Evolutionary conservation across 2,329 filamentous ascomycete species (phyloP).

Genomic region (Botrytis cinerea): DNA sequence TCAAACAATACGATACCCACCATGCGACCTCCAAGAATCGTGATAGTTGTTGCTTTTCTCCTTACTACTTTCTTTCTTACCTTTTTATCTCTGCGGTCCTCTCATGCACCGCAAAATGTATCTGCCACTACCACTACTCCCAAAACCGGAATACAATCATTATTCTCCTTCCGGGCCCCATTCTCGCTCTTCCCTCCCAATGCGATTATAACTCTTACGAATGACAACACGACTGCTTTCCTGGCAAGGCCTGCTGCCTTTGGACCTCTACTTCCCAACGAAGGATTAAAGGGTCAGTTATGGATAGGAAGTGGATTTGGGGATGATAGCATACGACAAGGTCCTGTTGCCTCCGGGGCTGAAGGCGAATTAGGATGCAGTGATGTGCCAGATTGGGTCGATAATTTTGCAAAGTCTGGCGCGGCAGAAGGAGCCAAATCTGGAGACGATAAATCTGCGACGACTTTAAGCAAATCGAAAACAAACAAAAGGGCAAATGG

Average conservation of each 20-base stretch:
- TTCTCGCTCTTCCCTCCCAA: slow-evolving; percentile 93
- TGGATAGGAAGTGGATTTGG: slow-evolving; percentile 94
- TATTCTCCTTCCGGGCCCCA: slow-evolving; percentile 73
- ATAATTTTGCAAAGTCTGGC: slow-evolving; percentile 52
- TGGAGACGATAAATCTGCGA: slow-evolving; percentile 33
- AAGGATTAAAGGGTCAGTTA: slow-evolving; percentile 82
- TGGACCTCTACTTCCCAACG: slow-evolving; percentile 73
- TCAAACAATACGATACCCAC: slow-evolving; percentile 28
- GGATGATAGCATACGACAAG: slow-evolving; percentile 69
- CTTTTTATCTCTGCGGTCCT: slow-evolving; percentile 39
- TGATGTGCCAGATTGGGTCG: slow-evolving; percentile 87
- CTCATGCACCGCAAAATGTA: slow-evolving; percentile 33
- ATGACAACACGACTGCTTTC: slow-evolving; percentile 98
- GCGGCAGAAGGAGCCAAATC: slow-evolving; percentile 31
- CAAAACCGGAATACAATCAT: slow-evolving; percentile 51
- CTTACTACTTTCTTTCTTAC: slow-evolving; percentile 39
- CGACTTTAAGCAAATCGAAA: slow-evolving; percentile 46
- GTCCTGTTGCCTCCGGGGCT: slow-evolving; percentile 51
- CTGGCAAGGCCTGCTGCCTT: slow-evolving; percentile 91
- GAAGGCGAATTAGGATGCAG: slow-evolving; percentile 93
- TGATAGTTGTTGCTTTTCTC: slow-evolving; percentile 40
- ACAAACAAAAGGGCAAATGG: slow-evolving; percentile 43
- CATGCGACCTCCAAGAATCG: slow-evolving; percentile 42
- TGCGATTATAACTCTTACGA: slow-evolving; percentile 91
- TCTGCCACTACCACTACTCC: slow-evolving; percentile 28